Conservation (phyloP, 805 yeast genomes). For the Hanseniaspora meyeri region DNA sequence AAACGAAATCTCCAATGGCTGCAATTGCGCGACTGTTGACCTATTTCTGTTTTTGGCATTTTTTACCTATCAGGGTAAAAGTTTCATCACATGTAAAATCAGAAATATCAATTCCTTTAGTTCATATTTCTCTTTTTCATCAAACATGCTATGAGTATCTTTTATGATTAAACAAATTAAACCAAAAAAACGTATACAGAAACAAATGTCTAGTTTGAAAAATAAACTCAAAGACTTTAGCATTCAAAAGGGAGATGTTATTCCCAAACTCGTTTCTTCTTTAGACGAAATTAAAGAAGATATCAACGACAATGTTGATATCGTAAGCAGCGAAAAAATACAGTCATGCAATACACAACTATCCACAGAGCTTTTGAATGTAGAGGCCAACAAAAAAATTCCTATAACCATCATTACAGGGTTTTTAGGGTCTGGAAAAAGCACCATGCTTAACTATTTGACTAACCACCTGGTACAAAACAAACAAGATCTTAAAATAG, state of each 20-base stretch:
- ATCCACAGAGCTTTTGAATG: background rate
- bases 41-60: no score
- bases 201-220: background rate
- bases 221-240: slow-evolving; percentile 21
- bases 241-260: slow-evolving; percentile 25
- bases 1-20: background rate
- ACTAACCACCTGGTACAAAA: slow-evolving; percentile 36
- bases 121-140: no score
- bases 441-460: slow-evolving; percentile 66
- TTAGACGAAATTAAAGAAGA: slow-evolving; percentile 22
- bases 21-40: background rate
- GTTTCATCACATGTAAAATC: no score
- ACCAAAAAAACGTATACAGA: no score
- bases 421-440: slow-evolving; percentile 87
- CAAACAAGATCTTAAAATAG: slow-evolving; percentile 48
- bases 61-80: no score
- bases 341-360: slow-evolving; percentile 23
- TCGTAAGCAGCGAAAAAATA: slow-evolving; percentile 25
- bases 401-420: slow-evolving; percentile 93
- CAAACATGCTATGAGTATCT: no score
- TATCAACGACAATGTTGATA: slow-evolving; percentile 18
- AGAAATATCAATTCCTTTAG: no score
- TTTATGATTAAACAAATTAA: no score
- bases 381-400: slow-evolving; percentile 33
- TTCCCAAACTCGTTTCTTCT: slow-evolving; percentile 25